Base-by-base conservation (phyloP, 2,329 filamentous ascomycete species). In the Fusarium nematophilum region DNA sequence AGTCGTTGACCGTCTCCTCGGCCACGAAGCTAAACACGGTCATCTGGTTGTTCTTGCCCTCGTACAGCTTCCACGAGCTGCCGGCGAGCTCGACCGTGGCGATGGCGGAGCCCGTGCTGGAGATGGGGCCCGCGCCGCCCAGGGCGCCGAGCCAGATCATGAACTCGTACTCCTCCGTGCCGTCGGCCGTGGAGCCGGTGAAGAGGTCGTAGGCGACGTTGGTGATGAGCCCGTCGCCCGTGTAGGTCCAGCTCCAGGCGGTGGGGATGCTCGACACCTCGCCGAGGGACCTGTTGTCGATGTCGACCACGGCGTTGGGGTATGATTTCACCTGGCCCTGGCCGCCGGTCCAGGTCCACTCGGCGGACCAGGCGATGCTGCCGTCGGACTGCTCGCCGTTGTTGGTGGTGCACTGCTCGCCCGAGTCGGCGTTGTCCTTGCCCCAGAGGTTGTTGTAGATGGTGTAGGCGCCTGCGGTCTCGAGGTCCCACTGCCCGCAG, bases 141-240 rank as follows among this genome's bases (percentile, higher is more conserved):
- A 53, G 46, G 11, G 52, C 29, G 10, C 44, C 59, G 2, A 68
- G 64, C 65, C 62, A 68, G 63, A 70, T 64, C 62, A 68, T 67
- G 46, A 69, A 59, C 43, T 68, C 64, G 49, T 85, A 86, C 65
- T 85, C 76, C 15, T 78, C 68, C 43, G 76, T 79, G 25, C 69
- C 71, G 6, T 79, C 74, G n/a, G 76, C 75, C 30, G 78, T 76
- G 18, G 72, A 71, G 10, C 75, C 74, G 31, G 83, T 83, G 75
- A 87, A 88, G 44, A 87, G 71, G 66, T 87, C 84, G 69, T 86
- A 87, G 17, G 84, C 76, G 10, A 88, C 84, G 65, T 87, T 78
- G 37, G 83, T 82, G 33, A 85, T 74, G 42, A 86, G 65, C 53
- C 70, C 67, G 39, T 72, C 73, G 59, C 81, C 82, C 5, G 75